Conservation (phyloP, 768 basidiomycete species). For the Dendrothele bispora region DNA sequence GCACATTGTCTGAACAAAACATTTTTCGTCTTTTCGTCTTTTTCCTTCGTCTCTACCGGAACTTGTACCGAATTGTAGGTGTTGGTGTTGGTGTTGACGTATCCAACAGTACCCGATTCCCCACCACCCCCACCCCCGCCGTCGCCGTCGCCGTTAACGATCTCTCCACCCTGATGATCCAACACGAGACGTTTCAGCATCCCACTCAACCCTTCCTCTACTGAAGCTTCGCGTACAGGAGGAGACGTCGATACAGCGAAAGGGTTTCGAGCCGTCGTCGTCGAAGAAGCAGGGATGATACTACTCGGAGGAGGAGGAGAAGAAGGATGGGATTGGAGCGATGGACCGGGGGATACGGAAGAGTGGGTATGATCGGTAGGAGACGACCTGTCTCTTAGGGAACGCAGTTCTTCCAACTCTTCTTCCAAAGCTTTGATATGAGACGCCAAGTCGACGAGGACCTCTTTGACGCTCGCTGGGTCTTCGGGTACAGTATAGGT, state of each 20-base stretch:
- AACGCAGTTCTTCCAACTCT: neutral
- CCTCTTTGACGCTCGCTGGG: neutral
- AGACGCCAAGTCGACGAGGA: neutral
- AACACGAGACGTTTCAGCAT: neutral
- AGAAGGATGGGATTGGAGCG: neutral
- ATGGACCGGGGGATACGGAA: neutral
- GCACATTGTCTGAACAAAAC: neutral
- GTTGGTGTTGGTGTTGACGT: constrained; percentile 40
- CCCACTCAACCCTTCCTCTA: neutral
- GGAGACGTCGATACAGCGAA: no score
- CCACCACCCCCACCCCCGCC: constrained; percentile 48
- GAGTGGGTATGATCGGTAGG: neutral
- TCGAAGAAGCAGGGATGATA: neutral
- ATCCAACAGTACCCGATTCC: constrained; percentile 53
- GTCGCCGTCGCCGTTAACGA: constrained; percentile 33
- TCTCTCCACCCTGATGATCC: constrained; percentile 27
- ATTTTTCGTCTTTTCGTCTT: neutral
- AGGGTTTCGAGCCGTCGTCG: neutral
- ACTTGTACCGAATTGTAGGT: constrained; percentile 38
- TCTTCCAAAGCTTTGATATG: neutral
- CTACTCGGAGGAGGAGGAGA: neutral
- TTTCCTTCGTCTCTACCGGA: neutral
- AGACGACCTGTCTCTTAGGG: neutral
- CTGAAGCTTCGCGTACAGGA: no score
- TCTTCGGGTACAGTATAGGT: neutral